These are phyloP conservation scores for Boletus vermiculosoides DNA, from an alignment of 768 basidiomycete species.

Conservation along the genomic window DNA sequence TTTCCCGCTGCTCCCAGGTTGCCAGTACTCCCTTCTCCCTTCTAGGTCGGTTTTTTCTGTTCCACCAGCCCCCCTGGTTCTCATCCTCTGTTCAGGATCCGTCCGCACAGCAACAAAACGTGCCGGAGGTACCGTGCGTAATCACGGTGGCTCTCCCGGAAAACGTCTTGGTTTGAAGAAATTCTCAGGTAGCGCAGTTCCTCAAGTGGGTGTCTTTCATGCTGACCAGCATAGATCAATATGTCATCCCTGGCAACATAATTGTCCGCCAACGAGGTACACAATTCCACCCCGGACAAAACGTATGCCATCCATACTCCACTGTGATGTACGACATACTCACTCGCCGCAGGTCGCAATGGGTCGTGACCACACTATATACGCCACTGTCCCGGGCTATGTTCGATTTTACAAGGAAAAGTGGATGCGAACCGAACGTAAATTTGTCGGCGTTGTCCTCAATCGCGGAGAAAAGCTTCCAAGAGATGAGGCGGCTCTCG, in stretches of 20 bases:
- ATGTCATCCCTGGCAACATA: conserved; percentile 92
- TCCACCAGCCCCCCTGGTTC: not conserved
- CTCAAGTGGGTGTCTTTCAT: not conserved
- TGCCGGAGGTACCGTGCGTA: conserved; percentile 91
- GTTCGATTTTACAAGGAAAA: conserved; percentile 92
- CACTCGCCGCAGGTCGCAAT: conserved; percentile 65
- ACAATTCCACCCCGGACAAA: conserved; percentile 89
- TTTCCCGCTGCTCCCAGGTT: conserved; percentile 43
- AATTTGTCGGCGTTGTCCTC: conserved; percentile 82
- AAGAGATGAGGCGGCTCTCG: conserved; percentile 66
- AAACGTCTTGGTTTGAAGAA: conserved; percentile 94
- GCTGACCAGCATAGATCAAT: conserved; percentile 61
- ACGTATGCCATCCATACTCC: conserved; percentile 53
- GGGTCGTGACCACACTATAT: conserved; percentile 94
- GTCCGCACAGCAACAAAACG: conserved; percentile 95
- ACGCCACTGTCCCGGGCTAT: conserved; percentile 84
- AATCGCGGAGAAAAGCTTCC: conserved; percentile 84
- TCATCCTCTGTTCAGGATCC: conserved; percentile 43
- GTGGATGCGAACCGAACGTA: conserved; percentile 69
- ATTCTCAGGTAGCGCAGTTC: conserved; percentile 70
- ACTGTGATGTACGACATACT: conserved; percentile 1
- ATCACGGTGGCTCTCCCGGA: conserved; percentile 90
- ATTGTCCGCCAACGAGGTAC: conserved; percentile 94
- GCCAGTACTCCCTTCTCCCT: conserved; percentile 50
- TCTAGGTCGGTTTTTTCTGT: conserved; percentile 26